Evolutionary conservation across 768 basidiomycete species (phyloP).

Genomic region (Tulasnella calospora): DNA sequence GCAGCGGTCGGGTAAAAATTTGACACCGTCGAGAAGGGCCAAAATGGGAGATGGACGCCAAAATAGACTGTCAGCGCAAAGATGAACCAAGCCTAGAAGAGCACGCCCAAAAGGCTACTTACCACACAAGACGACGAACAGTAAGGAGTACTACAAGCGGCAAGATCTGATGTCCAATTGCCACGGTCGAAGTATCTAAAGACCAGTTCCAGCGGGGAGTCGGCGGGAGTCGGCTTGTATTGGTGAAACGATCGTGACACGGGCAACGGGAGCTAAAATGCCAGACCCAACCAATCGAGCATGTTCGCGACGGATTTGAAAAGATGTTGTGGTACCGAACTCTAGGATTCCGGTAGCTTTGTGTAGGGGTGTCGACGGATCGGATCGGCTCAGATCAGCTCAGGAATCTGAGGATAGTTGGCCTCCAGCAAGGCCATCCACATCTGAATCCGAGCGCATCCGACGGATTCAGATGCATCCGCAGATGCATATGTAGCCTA

Average conservation of each 20-base stretch:
- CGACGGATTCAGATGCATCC: no score
- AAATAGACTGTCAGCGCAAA: background rate
- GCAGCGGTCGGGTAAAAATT: constrained; percentile 30
- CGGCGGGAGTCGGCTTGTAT: constrained; percentile 12
- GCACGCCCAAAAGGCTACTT: background rate
- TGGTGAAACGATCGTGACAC: constrained; percentile 25
- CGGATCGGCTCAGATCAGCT: no score
- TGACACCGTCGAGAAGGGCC: background rate
- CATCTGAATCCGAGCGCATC: no score
- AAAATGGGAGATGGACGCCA: background rate
- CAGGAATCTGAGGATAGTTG: no score
- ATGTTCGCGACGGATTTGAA: background rate
- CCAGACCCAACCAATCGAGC: constrained; percentile 36
- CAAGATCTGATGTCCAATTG: constrained; percentile 41
- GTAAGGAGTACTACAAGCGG: constrained; percentile 39
- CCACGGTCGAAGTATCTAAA: constrained; percentile 30
- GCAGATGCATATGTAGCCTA: no score
- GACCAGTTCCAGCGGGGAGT: background rate
- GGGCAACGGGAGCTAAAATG: constrained; percentile 37
- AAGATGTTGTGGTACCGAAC: constrained; percentile 5
- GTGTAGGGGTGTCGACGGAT: no score
- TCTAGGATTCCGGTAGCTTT: background rate
- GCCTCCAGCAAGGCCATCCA: no score
- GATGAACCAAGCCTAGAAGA: background rate
- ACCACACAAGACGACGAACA: constrained; percentile 40